Evolutionary conservation across 176 grass and related monocot genomes (phyloP).

Genomic region (Puya raimondii): DNA sequence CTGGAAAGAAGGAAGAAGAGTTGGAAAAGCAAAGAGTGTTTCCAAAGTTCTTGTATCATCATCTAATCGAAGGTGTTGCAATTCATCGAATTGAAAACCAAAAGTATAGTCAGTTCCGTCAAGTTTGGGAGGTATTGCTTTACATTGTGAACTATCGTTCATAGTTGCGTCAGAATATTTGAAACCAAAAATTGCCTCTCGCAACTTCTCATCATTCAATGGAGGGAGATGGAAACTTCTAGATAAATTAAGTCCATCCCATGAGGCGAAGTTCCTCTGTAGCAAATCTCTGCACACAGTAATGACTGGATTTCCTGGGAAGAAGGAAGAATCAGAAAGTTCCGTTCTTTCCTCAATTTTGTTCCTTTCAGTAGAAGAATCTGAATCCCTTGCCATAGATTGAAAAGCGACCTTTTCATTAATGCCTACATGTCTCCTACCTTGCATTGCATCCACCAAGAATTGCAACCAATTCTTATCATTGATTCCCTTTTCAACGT

Average conservation of each 20-base stretch:
- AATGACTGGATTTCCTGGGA: constrained; percentile 53
- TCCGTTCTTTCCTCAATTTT: not conserved
- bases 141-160: constrained; percentile 13
- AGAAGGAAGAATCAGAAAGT: constrained; percentile 12
- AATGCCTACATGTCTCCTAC: constrained; percentile 28
- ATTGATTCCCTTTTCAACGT: constrained; percentile 1
- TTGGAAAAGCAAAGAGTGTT: constrained; percentile 57
- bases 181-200: constrained; percentile 54
- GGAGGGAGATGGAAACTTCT: constrained; percentile 64
- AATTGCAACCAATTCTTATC: constrained; percentile 69
- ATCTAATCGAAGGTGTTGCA: constrained; percentile 39
- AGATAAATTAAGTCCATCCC: constrained; percentile 80
- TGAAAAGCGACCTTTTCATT: constrained; percentile 24
- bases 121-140: constrained; percentile 23
- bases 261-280: constrained; percentile 34
- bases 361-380: not conserved
- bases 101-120: constrained; percentile 74
- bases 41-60: constrained; percentile 58
- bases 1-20: constrained; percentile 74
- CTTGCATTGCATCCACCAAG: constrained; percentile 41
- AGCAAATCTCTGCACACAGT: constrained; percentile 49
- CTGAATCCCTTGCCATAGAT: constrained; percentile 11
- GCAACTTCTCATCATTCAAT: constrained; percentile 65
- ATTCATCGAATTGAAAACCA: constrained; percentile 59
- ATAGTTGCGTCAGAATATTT: constrained; percentile 22